These are phyloP conservation scores for Leptodermis oblonga DNA, from an alignment of 257 asterid genomes.

Conservation along the genomic window DNA sequence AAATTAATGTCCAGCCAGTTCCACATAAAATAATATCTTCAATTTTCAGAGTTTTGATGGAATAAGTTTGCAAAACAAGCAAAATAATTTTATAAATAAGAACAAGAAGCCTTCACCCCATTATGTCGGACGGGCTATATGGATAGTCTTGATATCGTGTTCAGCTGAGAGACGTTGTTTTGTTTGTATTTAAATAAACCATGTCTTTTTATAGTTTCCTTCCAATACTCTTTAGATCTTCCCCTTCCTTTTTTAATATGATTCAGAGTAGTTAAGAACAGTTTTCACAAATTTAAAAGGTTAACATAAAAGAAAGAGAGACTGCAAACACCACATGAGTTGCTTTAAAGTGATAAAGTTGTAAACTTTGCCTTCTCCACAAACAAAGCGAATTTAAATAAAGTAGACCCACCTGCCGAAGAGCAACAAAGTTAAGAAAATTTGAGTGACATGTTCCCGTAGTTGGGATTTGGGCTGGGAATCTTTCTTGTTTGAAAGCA, in stretches of 20 bases:
- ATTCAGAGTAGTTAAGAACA: background rate
- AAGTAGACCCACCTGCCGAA: slow-evolving; percentile 68
- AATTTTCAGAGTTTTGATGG: background rate
- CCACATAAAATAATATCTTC: background rate
- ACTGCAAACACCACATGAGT: no score
- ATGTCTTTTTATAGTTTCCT: no score
- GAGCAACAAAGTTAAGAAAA: slow-evolving; percentile 76
- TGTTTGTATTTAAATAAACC: no score
- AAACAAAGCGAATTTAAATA: background rate
- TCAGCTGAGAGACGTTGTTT: no score
- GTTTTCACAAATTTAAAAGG: background rate
- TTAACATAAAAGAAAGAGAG: background rate
- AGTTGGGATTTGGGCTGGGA: slow-evolving; percentile 56
- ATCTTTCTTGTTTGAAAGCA: slow-evolving; percentile 66
- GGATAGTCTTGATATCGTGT: no score
- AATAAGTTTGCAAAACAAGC: background rate
- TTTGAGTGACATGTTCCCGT: slow-evolving; percentile 70
- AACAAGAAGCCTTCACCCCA: no score
- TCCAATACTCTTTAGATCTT: no score
- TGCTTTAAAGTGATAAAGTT: background rate
- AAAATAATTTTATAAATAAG: no score
- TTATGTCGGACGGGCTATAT: no score
- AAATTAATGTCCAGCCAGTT: background rate
- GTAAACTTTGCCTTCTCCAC: background rate
- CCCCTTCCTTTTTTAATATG: no score